Evolutionary conservation across 495 filamentous ascomycete genomes (phyloP), one percentile per base, ranked within the genome.

Genomic region (Talaromyces adpressus): DNA sequence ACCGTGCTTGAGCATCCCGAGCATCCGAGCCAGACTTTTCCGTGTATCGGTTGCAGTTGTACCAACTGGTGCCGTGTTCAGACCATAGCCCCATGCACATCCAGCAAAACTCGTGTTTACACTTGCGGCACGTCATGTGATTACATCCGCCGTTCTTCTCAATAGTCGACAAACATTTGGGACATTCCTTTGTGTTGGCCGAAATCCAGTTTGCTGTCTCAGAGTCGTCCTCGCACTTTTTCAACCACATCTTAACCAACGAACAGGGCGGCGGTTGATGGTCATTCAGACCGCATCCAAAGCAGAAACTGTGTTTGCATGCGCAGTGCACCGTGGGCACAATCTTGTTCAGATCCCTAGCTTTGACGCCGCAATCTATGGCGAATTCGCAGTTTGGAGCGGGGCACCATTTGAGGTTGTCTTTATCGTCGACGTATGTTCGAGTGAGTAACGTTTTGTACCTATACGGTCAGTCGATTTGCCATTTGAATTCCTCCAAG

Each of bases 151-250:
- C 94, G 66, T 98, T 98, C 82, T 98, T 98, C 79, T 98, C 94
- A 57, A 98, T 98, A 1, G 95, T 98, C 6, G 94, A 97, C 63
- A 88, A 81, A 75, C 94, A 98, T 71, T 89, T 94, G 0, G 95
- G 93, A 66, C 94, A 98, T 72, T 98, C 94, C 71, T 98, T 98
- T 14, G 94, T 98, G 71, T 98, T 96, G 45, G 94, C 94, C 0
- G 94, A 97, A 62, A 98, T 98, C 94, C 94, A 98, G 76, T 98
- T 98, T 6, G 94, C 92, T 1, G 94, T 98, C 72, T 98, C 94
- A 2, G 92, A 96, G 71, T 98, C 94, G 69, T 98, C 94, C 66
- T 93, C 95, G 74, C 94, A 98, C 71, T 98, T 98, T 81, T 98
- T 93, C 14, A 98, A 74, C 94, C 94, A 98, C 74, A 86, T 90